Percentiles rank a stretch among this genome's conserved stretches.
These are phyloP conservation scores for Phytopythium vexans DNA, from an alignment of 352 stramenopile genomes.

Conservation along the genomic window DNA sequence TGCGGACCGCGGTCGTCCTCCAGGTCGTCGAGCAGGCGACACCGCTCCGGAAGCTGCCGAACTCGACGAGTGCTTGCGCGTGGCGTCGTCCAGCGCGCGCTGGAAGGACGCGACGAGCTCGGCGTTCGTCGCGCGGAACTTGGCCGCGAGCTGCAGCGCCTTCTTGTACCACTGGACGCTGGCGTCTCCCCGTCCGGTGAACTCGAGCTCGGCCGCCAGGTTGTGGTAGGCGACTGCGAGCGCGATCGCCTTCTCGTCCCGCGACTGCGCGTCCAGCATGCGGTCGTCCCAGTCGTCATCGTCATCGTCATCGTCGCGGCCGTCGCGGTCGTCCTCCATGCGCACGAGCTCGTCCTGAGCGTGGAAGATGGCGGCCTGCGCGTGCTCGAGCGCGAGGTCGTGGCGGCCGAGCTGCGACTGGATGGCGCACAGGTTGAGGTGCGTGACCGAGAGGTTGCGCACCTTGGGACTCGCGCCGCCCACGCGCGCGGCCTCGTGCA, in stretches of 20 bases:
- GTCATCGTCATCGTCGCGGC: no score
- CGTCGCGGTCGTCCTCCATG: constrained; percentile 26
- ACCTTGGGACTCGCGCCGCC: constrained; percentile 38
- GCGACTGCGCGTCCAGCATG: constrained; percentile 49
- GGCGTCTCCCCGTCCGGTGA: constrained; percentile 61
- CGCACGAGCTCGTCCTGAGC: constrained; percentile 76
- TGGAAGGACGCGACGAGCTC: constrained; percentile 68
- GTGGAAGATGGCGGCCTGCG: constrained; percentile 78
- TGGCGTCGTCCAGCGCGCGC: constrained; percentile 68
- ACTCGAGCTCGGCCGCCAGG: constrained; percentile 74
- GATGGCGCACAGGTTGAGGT: constrained; percentile 80
- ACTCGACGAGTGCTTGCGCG: constrained; percentile 49
- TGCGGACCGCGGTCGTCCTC: constrained; percentile 34
- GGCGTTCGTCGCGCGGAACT: constrained; percentile 58
- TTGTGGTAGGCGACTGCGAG: constrained; percentile 82
- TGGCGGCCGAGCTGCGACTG: constrained; percentile 72
- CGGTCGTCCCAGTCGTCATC: no score
- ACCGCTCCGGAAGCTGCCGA: constrained; percentile 9
- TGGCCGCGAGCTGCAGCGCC: constrained; percentile 60
- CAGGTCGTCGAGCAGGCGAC: neutral
- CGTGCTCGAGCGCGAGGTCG: constrained; percentile 68
- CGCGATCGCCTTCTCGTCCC: constrained; percentile 75
- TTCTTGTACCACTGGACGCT: constrained; percentile 87
- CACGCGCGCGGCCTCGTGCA: constrained; percentile 67
- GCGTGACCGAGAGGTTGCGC: constrained; percentile 77